Base-by-base conservation (phyloP, 1,284 basidiomycete genomes). In the Cutaneotrichosporon dermatis region DNA sequence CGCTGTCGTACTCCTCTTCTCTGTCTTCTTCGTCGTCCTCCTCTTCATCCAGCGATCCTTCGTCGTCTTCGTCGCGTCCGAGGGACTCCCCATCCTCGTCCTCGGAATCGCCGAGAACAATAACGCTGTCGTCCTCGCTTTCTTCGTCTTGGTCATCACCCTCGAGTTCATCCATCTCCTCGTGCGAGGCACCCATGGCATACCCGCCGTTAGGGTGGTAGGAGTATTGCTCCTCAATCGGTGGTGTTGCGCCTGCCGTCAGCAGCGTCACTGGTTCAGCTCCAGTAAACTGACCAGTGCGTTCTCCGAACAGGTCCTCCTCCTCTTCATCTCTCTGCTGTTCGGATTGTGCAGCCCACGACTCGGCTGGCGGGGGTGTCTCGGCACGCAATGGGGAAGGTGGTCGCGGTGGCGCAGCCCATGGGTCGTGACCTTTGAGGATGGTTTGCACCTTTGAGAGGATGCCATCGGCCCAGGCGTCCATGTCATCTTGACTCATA, bases 381-480 rank as follows among this genome's bases (percentile, higher is more conserved):
- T 51, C 39, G 6, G 51, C 51, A 13, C 46, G 46, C 13, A 57
- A 52, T 5, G 59, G 55, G 8, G 52, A 58, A 4, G 45, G 56
- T 33, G 45, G 42, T 7, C 54, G 50, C 36, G 12, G 33, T n/a
- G 61, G 57, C 12, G 62, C 44, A 33, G 62, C 64, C 9, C 61
- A 64, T 25, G 67, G 57, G 40, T 48, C 36, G 13, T 12, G 36
- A 13, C 57, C 53, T 0, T 49, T 35, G 9, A 69, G 52, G 10
- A 67, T 66, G 9, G 49, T 43, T 12, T 63, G 54, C 25, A 74
- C 71, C 61, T 74, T 75, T 43, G 50, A 39, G 58, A 69, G 64
- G 12, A 74, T 56, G 4, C 50, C 55, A 37, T 69, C 67, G 33
- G 74, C 51, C 74, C 73, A 75, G 15, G 54, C 51, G 49, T 71